A percentile compares a stretch with the other conserved stretches of the same genome.
phyloP scores from a whole-genome alignment of 345 rosid genomes.

The Hypericum perforatum region DNA sequence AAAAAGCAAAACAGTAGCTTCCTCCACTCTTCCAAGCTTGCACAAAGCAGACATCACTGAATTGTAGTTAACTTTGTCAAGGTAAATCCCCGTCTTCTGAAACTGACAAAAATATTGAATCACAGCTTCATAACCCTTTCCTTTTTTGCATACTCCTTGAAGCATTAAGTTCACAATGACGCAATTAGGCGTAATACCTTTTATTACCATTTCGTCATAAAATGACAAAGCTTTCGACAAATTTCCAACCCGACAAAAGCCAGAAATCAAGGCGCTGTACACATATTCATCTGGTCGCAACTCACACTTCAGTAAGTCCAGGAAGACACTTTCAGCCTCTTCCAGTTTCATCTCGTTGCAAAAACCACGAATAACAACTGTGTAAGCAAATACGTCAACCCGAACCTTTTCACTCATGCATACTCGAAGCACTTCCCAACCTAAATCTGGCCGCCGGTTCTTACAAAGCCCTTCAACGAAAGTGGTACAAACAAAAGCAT shows the following conservation, averaged over 20 bases:
- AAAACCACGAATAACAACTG: constrained; percentile 43
- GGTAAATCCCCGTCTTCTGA: constrained; percentile 28
- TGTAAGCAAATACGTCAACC: constrained; percentile 29
- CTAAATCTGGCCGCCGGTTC: constrained; percentile 31
- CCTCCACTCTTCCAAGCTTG: constrained; percentile 51
- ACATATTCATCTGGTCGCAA: constrained; percentile 33
- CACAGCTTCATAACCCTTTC: constrained; percentile 27
- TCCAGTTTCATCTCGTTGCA: constrained; percentile 49
- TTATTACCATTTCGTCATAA: constrained; percentile 32
- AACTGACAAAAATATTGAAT: constrained; percentile 31
- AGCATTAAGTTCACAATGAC: constrained; percentile 45
- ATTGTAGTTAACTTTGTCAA: constrained; percentile 54
- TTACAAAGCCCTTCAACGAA: constrained; percentile 60
- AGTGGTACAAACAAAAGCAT: constrained; percentile 37
- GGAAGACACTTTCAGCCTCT: constrained; percentile 40
- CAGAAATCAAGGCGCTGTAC: constrained; percentile 35
- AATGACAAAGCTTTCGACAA: constrained; percentile 36
- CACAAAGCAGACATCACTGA: constrained; percentile 43
- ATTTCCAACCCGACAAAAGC: constrained; percentile 36
- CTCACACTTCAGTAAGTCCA: constrained; percentile 38
- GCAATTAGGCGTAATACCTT: constrained; percentile 49
- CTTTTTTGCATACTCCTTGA: constrained; percentile 40
- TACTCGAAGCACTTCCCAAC: constrained; percentile 25
- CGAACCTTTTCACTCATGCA: constrained; percentile 21
- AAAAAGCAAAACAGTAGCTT: constrained; percentile 33